Conservation (phyloP, 1,284 basidiomycete genomes). For the Cystobasidiaceae sp. region DNA sequence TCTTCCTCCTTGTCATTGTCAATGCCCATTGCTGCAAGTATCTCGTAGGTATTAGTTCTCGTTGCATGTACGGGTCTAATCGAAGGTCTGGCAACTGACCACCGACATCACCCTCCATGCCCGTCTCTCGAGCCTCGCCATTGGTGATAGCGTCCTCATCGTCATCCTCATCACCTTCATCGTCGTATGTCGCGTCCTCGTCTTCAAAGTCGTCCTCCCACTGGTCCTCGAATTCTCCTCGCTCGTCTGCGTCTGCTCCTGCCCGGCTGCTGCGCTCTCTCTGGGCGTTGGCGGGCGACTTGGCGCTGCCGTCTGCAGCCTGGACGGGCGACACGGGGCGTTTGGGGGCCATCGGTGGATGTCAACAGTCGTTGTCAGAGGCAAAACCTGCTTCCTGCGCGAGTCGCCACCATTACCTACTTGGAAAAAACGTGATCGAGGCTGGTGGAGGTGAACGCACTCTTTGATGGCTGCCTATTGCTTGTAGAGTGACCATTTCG, state of each 20-base stretch:
- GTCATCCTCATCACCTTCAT: slow-evolving; percentile 43
- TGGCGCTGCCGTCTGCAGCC: background rate
- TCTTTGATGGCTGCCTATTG: no score
- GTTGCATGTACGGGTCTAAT: no score
- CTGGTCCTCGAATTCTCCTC: slow-evolving; percentile 58
- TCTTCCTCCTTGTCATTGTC: slow-evolving; percentile 48
- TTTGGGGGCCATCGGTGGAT: slow-evolving; percentile 22
- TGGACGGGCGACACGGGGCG: slow-evolving; percentile 15
- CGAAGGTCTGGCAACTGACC: no score
- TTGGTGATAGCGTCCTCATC: slow-evolving; percentile 42
- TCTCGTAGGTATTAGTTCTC: no score
- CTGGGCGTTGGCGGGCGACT: slow-evolving; percentile 6
- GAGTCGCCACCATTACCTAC: no score
- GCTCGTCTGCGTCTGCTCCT: slow-evolving; percentile 49
- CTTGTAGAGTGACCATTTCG: no score
- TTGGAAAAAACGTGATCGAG: no score
- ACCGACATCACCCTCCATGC: slow-evolving; percentile 46
- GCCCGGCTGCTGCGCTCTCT: slow-evolving; percentile 3
- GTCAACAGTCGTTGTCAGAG: background rate
- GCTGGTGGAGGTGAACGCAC: no score
- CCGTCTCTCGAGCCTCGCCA: slow-evolving; percentile 39
- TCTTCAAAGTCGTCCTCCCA: slow-evolving; percentile 54
- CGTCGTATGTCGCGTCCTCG: slow-evolving; percentile 42
- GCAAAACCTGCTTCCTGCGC: no score
- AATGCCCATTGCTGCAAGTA: slow-evolving; percentile 37